Evolutionary conservation across 2,329 filamentous ascomycete species (phyloP).

Genomic region (Xylariaceae sp.): DNA sequence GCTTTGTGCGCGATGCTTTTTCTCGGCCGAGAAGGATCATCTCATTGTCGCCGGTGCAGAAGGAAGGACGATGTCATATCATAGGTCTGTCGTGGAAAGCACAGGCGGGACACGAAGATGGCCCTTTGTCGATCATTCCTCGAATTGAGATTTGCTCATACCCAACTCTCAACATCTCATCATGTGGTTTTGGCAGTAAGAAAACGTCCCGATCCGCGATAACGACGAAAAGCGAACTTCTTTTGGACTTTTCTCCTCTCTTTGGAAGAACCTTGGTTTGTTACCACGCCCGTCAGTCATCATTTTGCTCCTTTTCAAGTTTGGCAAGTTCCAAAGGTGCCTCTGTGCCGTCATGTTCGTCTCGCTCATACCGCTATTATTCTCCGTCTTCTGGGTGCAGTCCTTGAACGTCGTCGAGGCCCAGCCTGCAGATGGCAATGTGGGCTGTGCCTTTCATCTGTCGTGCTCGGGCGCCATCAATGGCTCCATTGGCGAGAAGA

Average conservation of each 20-base stretch:
- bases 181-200: conserved; percentile 7
- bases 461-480: conserved; percentile 43
- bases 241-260: not conserved
- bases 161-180: not conserved
- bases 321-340: conserved; percentile 14
- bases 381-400: conserved; percentile 21
- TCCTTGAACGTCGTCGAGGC: conserved; percentile 23
- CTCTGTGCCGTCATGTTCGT: conserved; percentile 17
- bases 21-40: not conserved
- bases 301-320: conserved; percentile 12
- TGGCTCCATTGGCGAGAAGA: conserved; percentile 55
- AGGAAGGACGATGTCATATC: not conserved
- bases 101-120: not conserved
- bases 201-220: not conserved
- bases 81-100: not conserved
- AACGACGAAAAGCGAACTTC: conserved; percentile 3
- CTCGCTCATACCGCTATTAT: conserved; percentile 23
- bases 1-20: not conserved
- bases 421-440: conserved; percentile 38
- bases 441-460: conserved; percentile 49
- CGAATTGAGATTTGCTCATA: not conserved
- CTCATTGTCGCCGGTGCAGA: not conserved
- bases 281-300: not conserved
- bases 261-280: conserved; percentile 7
- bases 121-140: not conserved